Base-by-base conservation (phyloP, 208 protist genomes). In the Trypanosoma boissoni region DNA sequence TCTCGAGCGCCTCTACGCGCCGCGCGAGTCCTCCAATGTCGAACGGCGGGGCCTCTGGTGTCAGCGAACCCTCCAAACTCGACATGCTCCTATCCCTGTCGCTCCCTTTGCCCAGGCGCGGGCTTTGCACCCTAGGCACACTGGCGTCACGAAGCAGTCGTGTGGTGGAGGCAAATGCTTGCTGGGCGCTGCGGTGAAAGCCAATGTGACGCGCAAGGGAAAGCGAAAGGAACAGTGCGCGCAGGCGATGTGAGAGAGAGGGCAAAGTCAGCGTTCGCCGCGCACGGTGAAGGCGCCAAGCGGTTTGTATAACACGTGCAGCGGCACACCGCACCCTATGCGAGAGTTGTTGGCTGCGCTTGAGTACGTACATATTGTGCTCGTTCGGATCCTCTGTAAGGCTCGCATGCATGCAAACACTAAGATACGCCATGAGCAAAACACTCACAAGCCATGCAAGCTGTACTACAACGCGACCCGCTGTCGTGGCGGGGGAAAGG, bases 341-440 rank as follows among this genome's bases (percentile, higher is more conserved):
- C 1, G 66, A 57, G 10, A 86, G 74, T 9, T 71, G 71, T 50
- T 89, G 75, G 49, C 78, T 80, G 41, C 52, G 61, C 44, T 68
- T 67, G 27, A 89, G 57, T 12, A 66, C 31, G 55, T 78, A 75
- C 75, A 86, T 78, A 65, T 85, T 89, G 56, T 67, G 48, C 39
- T 69, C 64, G 24, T 64, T 48, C 18, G 21, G 20, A 21, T 49
- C 26, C 16, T 43, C 39, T 49, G 21, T 28, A 3, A 56, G 29
- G 1, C 36, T 42, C 20, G 16, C 31, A 39, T 69, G 31, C 21
- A 44, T 3, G 23, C 41, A n/a, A n/a, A 69, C 54, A 21, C 48
- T 42, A n/a, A 69, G 52, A 45, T 88, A 88, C 39, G 72, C 57
- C 20, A 78, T 58, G 16, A 83, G 57, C 10, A 68, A 39, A 26